Evolutionary conservation across 2,329 filamentous ascomycete species (phyloP).

Genomic region (Ascochyta viciae-villosae): DNA sequence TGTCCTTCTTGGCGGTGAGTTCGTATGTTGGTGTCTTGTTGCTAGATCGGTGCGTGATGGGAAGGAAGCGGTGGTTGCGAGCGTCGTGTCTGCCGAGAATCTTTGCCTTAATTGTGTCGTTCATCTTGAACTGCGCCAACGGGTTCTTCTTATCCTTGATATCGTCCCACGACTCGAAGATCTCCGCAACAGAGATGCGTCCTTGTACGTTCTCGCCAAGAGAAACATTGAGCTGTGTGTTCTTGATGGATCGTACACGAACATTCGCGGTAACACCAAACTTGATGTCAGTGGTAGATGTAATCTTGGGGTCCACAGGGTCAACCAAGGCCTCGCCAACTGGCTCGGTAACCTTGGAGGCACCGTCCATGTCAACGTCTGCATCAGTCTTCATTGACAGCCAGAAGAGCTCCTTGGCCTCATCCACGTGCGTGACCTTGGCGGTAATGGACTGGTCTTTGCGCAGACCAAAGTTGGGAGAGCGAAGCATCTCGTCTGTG

Average conservation of each 20-base stretch:
- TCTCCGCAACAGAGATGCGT: constrained; percentile 89
- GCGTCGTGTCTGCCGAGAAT: constrained; percentile 90
- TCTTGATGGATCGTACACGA: constrained; percentile 82
- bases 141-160: constrained; percentile 84
- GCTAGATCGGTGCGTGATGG: constrained; percentile 82
- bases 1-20: constrained; percentile 76
- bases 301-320: constrained; percentile 69
- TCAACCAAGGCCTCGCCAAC: constrained; percentile 58
- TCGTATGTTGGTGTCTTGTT: constrained; percentile 80
- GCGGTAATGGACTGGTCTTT: constrained; percentile 78
- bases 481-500: constrained; percentile 69
- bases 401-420: constrained; percentile 72
- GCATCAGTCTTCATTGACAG: constrained; percentile 65
- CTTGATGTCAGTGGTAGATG: constrained; percentile 73
- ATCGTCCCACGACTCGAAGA: constrained; percentile 87
- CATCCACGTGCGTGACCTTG: constrained; percentile 75
- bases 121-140: constrained; percentile 74
- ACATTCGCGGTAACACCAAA: constrained; percentile 79
- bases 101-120: constrained; percentile 75
- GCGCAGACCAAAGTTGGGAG: constrained; percentile 79
- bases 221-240: constrained; percentile 90
- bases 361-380: constrained; percentile 47
- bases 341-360: constrained; percentile 28
- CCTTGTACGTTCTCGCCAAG: constrained; percentile 88
- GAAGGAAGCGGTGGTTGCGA: constrained; percentile 87